Evolutionary conservation across 2,329 filamentous ascomycete species (phyloP).

Genomic region (Magnaporthiopsis rhizophila): DNA sequence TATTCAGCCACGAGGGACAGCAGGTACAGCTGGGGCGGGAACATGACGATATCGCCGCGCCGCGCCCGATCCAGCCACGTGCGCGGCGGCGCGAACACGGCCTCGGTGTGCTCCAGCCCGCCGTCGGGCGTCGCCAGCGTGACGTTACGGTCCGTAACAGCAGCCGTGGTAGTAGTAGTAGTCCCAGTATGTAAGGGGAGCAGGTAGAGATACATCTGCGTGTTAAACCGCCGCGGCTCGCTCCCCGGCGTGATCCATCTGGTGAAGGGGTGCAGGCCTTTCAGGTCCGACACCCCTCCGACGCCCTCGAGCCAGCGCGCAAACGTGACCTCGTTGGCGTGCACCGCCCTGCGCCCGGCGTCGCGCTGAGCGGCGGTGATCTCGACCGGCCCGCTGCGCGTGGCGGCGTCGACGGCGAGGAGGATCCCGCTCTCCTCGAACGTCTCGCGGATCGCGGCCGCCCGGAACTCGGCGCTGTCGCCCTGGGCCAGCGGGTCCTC

Average conservation of each 20-base stretch:
- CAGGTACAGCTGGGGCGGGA: constrained; percentile 82
- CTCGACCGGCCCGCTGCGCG: constrained; percentile 41
- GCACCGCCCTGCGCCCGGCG: constrained; percentile 58
- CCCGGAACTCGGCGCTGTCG: constrained; percentile 67
- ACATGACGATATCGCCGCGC: constrained; percentile 66
- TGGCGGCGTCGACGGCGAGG: constrained; percentile 48
- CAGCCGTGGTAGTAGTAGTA: constrained; percentile 18
- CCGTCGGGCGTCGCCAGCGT: constrained; percentile 61
- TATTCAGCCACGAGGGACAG: constrained; percentile 50
- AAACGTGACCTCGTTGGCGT: constrained; percentile 59
- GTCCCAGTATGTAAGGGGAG: constrained; percentile 45
- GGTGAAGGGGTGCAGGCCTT: constrained; percentile 71
- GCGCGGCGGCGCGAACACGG: constrained; percentile 64
- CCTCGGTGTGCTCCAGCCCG: constrained; percentile 52
- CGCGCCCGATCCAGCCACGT: constrained; percentile 61
- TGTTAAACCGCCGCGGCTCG: constrained; percentile 72
- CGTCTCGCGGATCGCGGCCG: constrained; percentile 80
- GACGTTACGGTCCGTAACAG: constrained; percentile 38
- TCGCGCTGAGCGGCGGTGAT: constrained; percentile 54
- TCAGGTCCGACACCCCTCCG: constrained; percentile 48
- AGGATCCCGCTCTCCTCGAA: constrained; percentile 94
- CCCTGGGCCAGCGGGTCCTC: constrained; percentile 51
- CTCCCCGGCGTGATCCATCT: constrained; percentile 80
- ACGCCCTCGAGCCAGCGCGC: constrained; percentile 50
- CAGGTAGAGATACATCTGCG: constrained; percentile 95